Conservation (phyloP, 176 grass and related monocot species). For the Oryza punctata region DNA sequence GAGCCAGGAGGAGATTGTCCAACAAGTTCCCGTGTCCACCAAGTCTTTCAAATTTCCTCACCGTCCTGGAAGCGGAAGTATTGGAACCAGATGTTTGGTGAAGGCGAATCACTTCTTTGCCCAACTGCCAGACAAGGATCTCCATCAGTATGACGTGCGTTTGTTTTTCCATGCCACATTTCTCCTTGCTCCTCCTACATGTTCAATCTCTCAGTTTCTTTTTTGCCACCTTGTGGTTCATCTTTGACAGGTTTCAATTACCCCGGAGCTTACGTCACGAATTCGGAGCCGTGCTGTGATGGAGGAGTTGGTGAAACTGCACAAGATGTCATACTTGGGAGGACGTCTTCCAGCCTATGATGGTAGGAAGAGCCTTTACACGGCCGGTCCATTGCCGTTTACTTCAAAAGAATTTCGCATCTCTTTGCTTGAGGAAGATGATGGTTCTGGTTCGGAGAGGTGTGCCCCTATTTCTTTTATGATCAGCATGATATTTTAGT, state of each 20-base stretch:
- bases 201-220: neutral
- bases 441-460: slow-evolving; percentile 65
- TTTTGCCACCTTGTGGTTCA: neutral
- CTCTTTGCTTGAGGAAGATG: slow-evolving; percentile 65
- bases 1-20: slow-evolving; percentile 39
- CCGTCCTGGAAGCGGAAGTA: slow-evolving; percentile 74
- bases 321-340: slow-evolving; percentile 68
- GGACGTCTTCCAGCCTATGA: slow-evolving; percentile 90
- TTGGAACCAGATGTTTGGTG: slow-evolving; percentile 68
- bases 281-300: slow-evolving; percentile 69
- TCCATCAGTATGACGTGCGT: slow-evolving; percentile 95
- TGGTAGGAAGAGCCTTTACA: slow-evolving; percentile 87
- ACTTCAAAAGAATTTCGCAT: slow-evolving; percentile 74
- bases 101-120: slow-evolving; percentile 98
- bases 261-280: slow-evolving; percentile 60
- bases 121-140: slow-evolving; percentile 78
- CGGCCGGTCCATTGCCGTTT: slow-evolving; percentile 81
- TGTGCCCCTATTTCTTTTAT: slow-evolving; percentile 7
- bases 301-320: slow-evolving; percentile 63
- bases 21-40: slow-evolving; percentile 35
- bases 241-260: slow-evolving; percentile 66
- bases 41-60: slow-evolving; percentile 68
- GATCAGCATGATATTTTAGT: neutral
- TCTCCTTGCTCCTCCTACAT: neutral
- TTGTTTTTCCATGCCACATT: slow-evolving; percentile 2